Conservation (phyloP, 208 protist genomes). For the Acanthamoeba lenticulata region DNA sequence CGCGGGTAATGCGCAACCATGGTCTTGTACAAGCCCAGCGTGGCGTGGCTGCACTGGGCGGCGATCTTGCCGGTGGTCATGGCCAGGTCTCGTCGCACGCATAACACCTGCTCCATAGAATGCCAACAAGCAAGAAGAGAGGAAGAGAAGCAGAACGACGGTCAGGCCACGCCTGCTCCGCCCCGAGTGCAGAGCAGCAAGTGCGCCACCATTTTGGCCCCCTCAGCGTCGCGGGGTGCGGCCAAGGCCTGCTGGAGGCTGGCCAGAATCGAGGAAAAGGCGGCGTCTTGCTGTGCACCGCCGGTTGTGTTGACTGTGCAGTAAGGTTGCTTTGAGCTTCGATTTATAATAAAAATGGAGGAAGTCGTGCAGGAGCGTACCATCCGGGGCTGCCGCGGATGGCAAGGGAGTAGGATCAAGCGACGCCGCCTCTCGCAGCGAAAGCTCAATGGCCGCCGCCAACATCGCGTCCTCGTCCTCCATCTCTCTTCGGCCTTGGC, state of each 20-base stretch:
- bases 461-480: not conserved
- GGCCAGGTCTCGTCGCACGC: slow-evolving; percentile 2
- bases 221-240: not conserved
- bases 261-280: not conserved
- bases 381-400: too few species aligned
- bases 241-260: not conserved
- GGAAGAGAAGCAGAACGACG: not conserved
- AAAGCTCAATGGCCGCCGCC: not conserved
- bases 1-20: not conserved
- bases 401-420: not conserved
- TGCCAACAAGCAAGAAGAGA: not conserved
- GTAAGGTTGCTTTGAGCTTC: not conserved
- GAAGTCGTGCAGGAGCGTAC: not conserved
- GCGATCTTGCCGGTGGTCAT: slow-evolving; percentile 56
- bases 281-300: not conserved
- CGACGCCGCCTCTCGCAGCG: not conserved
- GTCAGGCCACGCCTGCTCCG: too few species aligned
- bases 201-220: not conserved
- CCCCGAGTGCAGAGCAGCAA: too few species aligned
- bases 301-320: not conserved
- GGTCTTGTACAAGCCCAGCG: not conserved
- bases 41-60: slow-evolving; percentile 41
- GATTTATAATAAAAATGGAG: not conserved
- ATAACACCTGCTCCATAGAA: not conserved
- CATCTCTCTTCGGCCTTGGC: not conserved